These are phyloP conservation scores for Cardiospermum halicacabum DNA, from an alignment of 345 rosid species.

Conservation along the genomic window DNA sequence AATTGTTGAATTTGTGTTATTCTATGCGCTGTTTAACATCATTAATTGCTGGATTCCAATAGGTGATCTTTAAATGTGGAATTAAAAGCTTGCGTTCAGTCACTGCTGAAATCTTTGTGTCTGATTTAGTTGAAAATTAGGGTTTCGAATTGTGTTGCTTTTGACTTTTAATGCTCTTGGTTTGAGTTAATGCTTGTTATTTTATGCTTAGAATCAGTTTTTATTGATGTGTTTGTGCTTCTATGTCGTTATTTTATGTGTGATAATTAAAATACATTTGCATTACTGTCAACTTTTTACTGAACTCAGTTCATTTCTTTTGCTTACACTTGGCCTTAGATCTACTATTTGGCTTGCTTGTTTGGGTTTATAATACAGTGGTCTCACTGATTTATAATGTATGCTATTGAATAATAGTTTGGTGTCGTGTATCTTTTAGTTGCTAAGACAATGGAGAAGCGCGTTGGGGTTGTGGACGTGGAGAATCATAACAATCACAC, in stretches of 20 bases:
- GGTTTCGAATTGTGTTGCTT: slow-evolving; percentile 34
- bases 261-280: slow-evolving; percentile 2
- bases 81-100: slow-evolving; percentile 15
- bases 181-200: slow-evolving; percentile 30
- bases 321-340: slow-evolving; percentile 6
- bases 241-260: background rate
- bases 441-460: slow-evolving; percentile 25
- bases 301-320: slow-evolving; percentile 19
- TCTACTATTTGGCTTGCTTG: background rate
- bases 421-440: slow-evolving; percentile 13
- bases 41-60: slow-evolving; percentile 15
- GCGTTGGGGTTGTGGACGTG: slow-evolving; percentile 15
- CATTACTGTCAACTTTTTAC: background rate
- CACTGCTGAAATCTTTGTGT: slow-evolving; percentile 13
- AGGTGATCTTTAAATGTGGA: slow-evolving; percentile 7
- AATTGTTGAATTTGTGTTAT: slow-evolving; percentile 21
- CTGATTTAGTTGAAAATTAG: slow-evolving; percentile 32
- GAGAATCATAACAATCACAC: slow-evolving; percentile 29
- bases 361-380: slow-evolving; percentile 14
- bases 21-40: slow-evolving; percentile 23
- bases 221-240: background rate
- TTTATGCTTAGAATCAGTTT: slow-evolving; percentile 40
- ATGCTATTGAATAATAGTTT: background rate
- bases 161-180: slow-evolving; percentile 15
- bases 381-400: slow-evolving; percentile 6